Evolutionary conservation across 2,329 filamentous ascomycete genomes (phyloP).

Genomic region (Didymella exigua): DNA sequence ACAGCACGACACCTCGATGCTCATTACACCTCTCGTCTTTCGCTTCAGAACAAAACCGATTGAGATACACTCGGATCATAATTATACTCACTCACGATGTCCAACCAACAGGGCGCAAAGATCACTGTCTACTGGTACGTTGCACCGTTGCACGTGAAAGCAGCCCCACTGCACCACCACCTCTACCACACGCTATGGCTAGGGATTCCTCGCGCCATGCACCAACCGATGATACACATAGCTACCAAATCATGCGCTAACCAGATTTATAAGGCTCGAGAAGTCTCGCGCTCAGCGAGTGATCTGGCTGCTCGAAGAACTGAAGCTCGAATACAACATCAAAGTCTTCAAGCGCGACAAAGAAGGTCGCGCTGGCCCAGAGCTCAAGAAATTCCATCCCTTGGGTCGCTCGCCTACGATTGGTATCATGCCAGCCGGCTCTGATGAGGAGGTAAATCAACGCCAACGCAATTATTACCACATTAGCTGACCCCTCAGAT

Average conservation of each 20-base stretch:
- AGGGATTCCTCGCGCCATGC: too few species aligned
- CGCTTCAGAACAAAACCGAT: background rate
- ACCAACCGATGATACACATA: background rate
- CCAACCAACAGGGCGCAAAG: constrained; percentile 40
- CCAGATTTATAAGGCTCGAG: constrained; percentile 68
- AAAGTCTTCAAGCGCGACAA: constrained; percentile 74
- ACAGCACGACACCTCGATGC: background rate
- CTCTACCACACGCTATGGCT: background rate
- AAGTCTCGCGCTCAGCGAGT: constrained; percentile 82
- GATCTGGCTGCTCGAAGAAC: constrained; percentile 84
- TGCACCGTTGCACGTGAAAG: constrained; percentile 19
- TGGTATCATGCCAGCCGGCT: constrained; percentile 61
- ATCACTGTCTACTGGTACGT: constrained; percentile 47
- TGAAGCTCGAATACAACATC: constrained; percentile 78
- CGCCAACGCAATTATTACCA: background rate
- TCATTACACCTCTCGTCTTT: background rate
- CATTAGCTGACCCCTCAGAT: constrained; percentile 33
- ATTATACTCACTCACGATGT: constrained; percentile 11
- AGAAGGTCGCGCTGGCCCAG: constrained; percentile 72
- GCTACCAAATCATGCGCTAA: background rate
- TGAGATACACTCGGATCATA: background rate
- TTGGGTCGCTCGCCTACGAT: constrained; percentile 87
- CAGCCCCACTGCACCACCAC: background rate
- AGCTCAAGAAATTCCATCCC: constrained; percentile 78
- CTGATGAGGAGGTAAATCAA: constrained; percentile 47